Conservation (phyloP, 2,329 filamentous ascomycete genomes). For the Aspergillaceae sp. region DNA sequence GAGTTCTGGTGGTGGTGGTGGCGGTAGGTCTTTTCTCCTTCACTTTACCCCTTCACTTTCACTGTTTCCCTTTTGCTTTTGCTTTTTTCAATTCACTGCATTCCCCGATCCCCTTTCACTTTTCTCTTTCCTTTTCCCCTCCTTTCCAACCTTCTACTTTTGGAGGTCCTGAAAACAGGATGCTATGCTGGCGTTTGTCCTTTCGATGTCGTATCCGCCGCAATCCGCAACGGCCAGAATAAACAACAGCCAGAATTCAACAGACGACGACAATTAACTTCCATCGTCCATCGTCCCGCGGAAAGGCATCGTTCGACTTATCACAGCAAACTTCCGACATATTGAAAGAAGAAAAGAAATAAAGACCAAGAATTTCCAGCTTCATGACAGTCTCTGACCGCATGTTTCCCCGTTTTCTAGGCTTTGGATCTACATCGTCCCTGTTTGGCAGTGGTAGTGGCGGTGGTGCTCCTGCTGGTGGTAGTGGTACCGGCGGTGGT, state of each 20-base stretch:
- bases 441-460: slow-evolving; percentile 24
- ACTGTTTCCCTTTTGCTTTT: not conserved
- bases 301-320: slow-evolving; percentile 16
- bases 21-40: slow-evolving; percentile 21
- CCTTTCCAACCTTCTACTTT: slow-evolving; percentile 1
- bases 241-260: slow-evolving; percentile 8
- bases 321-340: slow-evolving; percentile 7
- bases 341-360: slow-evolving; percentile 18
- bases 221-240: slow-evolving; percentile 16
- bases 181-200: slow-evolving; percentile 15
- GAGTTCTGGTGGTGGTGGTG: slow-evolving; percentile 11
- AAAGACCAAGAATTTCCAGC: slow-evolving; percentile 9
- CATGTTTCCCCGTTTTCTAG: slow-evolving; percentile 29
- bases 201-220: slow-evolving; percentile 17
- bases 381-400: slow-evolving; percentile 32
- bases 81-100: too few species aligned
- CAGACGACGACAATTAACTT: slow-evolving; percentile 5
- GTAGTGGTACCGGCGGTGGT: slow-evolving; percentile 21
- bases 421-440: slow-evolving; percentile 32
- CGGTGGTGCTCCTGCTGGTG: slow-evolving; percentile 15
- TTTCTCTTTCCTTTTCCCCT: too few species aligned
- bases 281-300: slow-evolving; percentile 5
- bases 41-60: slow-evolving; percentile 5
- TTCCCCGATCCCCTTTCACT: too few species aligned
- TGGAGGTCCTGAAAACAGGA: not conserved